Base-by-base conservation (phyloP, 2,329 filamentous ascomycete species). In the Bipolaris zeicola region DNA sequence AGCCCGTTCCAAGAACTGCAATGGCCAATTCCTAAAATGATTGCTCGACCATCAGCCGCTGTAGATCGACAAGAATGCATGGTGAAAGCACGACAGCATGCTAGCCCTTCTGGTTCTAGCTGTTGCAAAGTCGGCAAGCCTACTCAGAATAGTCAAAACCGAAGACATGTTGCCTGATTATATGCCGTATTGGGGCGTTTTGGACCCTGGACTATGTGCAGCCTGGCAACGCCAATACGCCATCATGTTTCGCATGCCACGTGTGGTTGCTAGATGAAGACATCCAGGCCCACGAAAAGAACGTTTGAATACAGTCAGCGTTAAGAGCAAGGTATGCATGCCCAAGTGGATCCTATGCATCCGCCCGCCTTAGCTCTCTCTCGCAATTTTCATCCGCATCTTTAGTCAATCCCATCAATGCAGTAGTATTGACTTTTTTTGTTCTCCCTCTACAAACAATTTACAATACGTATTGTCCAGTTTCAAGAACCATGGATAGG, bases 241-340 rank as follows among this genome's bases (percentile, higher is more conserved):
- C 20, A 31, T 24, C 18, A 14, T 43, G 24, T 55, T 50, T 31
- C 52, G 48, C 31, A 37, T 44, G 38, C 38, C 52, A 54, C 52
- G 45, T 54, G 45, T 54, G 28, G 22, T 37, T 37, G 28, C 48
- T 22, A 31, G 11, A 13, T 18, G 16, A 20, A 36, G 14, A 16
- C 38, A 24, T 46, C 16, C 50, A 38, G 8, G 10, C 7, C 22
- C 14, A 24, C 8, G 45, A 33, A 45, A n/a, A 18, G 45, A n/a
- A 38, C 24, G 22, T 28, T 38, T 34, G 7, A 10, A n/a, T 38
- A 38, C 11, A 48, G n/a, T 14, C 34, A 8, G 11, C 22, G 37
- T 38, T 37, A 38, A 38, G 22, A 26, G 18, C 45, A 24, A 48
- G 34, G 45, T n/a, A 38, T 22, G n/a, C 10, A 38, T 22, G n/a